phyloP scores from a whole-genome alignment of 441 rosid species.

The Macaranga tanarius region DNA sequence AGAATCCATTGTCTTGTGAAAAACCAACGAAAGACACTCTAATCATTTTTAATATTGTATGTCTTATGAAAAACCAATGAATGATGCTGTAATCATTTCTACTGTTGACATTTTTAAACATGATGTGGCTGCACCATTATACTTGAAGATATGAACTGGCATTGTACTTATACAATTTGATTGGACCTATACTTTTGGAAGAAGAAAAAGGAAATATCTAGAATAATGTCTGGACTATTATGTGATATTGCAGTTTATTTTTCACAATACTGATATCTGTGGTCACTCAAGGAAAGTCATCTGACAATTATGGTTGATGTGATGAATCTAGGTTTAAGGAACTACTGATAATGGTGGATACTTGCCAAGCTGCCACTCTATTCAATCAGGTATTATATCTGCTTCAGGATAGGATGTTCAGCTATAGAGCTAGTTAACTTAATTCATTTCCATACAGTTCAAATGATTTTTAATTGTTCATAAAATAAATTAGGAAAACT shows the following conservation, averaged over 20 bases:
- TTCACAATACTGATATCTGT: slow-evolving; percentile 1
- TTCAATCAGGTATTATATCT: slow-evolving; percentile 72
- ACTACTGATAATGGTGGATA: slow-evolving; percentile 94
- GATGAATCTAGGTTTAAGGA: slow-evolving; percentile 77
- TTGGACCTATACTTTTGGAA: neutral
- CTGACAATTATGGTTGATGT: slow-evolving; percentile 26
- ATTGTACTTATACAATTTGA: neutral
- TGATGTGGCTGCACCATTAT: neutral
- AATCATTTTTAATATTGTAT: slow-evolving; percentile 2
- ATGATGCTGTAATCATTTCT: slow-evolving; percentile 6
- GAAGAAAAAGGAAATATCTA: neutral
- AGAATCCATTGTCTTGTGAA: neutral
- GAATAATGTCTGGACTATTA: neutral
- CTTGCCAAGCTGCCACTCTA: slow-evolving; percentile 98
- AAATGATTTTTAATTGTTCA: neutral
- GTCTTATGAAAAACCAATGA: neutral
- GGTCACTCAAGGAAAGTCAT: slow-evolving; percentile 8
- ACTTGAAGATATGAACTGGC: neutral
- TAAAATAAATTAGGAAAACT: slow-evolving; percentile 2
- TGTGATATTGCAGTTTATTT: neutral
- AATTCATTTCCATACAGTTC: neutral
- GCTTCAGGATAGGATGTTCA: neutral
- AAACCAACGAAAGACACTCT: neutral
- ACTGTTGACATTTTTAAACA: slow-evolving; percentile 8
- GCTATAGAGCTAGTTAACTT: neutral